Evolutionary conservation across 768 basidiomycete genomes (phyloP), one percentile per base, ranked within the genome.

Genomic region (Tephrocybe sp.): DNA sequence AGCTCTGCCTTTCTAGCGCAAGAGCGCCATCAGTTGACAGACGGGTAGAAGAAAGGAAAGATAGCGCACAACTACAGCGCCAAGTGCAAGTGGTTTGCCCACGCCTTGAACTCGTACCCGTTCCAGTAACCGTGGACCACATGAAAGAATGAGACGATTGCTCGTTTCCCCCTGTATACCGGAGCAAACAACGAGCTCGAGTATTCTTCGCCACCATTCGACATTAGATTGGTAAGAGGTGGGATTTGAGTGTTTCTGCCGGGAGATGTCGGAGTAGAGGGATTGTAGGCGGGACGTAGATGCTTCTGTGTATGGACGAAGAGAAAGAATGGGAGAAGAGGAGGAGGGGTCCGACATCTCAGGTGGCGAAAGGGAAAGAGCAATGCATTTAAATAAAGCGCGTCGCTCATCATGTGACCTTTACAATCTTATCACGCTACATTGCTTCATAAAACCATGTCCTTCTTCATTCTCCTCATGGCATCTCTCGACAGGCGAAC

Each of bases 211-310:
- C 95, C 95, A 98, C 94, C 94, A 98, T 48, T 85, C 82, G 26
- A 92, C 72, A 61, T 90, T 89, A 10, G 90, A 82, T 43, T 81
- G 69, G 65, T 85, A 97, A 4, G 90, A 85, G 1, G 86, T 78
- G 0, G 92, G 88, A 65, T 98, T 95, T 1, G 91, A 87, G 42
- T 82, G 72, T 60, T 87, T 90, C 68, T 95, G 92, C 11, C 83
- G 75, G 0, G 89, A 83, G 51, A 95, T 84, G 62, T 95, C 92
- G 7, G 93, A 88, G 68, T 95, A 98, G 6, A 98, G 74, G 0
- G 92, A 82, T 54, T 88, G 84, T 0, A 92, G 73, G 7, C 89
- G 83, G 19, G 78, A 70, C 1, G 66, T 63, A 0, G 83, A 78
- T 2, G 77, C 72, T 0, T 71, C 68, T 8, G 68, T 63, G 56